These are phyloP conservation scores for Zhuliangozyma parablackwelliae DNA, from an alignment of 1,139 yeast genomes.

Conservation along the genomic window DNA sequence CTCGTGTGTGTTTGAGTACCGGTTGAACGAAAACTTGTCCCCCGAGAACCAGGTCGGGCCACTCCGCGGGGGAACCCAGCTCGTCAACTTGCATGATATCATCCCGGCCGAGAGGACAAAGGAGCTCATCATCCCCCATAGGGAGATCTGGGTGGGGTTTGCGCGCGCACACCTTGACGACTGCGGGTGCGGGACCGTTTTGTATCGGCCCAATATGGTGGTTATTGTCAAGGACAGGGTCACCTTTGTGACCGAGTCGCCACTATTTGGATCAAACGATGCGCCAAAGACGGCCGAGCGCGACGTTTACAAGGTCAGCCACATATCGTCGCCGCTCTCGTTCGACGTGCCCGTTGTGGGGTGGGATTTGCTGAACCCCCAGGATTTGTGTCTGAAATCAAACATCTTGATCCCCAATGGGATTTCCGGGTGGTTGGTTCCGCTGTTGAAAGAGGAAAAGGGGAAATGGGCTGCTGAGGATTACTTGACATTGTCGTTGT, in stretches of 20 bases:
- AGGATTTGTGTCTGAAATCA: constrained; percentile 16
- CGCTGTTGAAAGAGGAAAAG: constrained; percentile 8
- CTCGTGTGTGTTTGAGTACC: constrained; percentile 23
- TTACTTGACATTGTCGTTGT: constrained; percentile 25
- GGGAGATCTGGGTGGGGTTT: constrained; percentile 49
- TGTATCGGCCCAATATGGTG: constrained; percentile 45
- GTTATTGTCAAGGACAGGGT: constrained; percentile 29
- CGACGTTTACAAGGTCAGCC: constrained; percentile 18
- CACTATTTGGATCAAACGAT: constrained; percentile 4
- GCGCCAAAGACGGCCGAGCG: constrained; percentile 1
- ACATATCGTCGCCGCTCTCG: constrained; percentile 33
- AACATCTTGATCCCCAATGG: constrained; percentile 35
- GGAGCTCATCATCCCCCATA: constrained; percentile 16
- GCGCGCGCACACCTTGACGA: constrained; percentile 41
- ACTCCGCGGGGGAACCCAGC: constrained; percentile 31
- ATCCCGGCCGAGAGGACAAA: constrained; percentile 3
- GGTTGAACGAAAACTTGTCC: constrained; percentile 15
- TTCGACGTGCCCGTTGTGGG: constrained; percentile 31
- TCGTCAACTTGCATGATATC: constrained; percentile 18
- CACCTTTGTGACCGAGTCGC: constrained; percentile 4
- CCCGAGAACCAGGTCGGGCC: constrained; percentile 22
- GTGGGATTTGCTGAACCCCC: constrained; percentile 28
- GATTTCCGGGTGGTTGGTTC: constrained; percentile 24
- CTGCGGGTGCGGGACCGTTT: constrained; percentile 46
- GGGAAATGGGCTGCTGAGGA: constrained; percentile 17